These are phyloP conservation scores for Hyphodiscus sp. DNA, from an alignment of 2,329 filamentous ascomycete genomes.

Conservation along the genomic window DNA sequence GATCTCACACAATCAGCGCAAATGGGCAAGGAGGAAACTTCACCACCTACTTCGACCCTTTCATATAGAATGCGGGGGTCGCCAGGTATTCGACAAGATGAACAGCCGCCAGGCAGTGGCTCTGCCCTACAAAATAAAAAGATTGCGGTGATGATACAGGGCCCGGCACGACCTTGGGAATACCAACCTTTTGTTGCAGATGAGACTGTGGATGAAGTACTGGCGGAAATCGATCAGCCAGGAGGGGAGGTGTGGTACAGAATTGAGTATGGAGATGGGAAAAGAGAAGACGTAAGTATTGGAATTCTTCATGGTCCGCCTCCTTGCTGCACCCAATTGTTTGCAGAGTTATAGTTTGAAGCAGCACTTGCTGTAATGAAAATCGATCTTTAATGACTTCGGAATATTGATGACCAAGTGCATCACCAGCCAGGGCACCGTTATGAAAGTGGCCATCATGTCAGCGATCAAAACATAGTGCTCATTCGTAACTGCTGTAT, in stretches of 20 bases:
- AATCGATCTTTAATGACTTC: too few species aligned
- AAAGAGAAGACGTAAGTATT: conserved; percentile 27
- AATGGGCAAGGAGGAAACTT: conserved; percentile 5
- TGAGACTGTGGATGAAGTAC: conserved; percentile 26
- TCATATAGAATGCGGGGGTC: conserved; percentile 22
- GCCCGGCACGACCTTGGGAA: conserved; percentile 24
- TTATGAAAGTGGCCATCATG: too few species aligned
- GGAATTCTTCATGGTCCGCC: neutral
- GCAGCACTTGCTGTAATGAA: neutral
- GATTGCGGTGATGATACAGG: conserved; percentile 22
- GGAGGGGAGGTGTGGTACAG: conserved; percentile 21
- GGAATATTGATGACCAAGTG: neutral
- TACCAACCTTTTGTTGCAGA: conserved; percentile 23
- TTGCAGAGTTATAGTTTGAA: neutral
- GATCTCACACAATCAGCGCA: conserved; percentile 12
- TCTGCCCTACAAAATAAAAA: conserved; percentile 6
- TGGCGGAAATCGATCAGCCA: conserved; percentile 18
- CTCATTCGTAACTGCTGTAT: too few species aligned
- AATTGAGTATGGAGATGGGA: conserved; percentile 30
- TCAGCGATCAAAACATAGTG: too few species aligned
- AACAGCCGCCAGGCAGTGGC: neutral
- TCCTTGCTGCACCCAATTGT: neutral
- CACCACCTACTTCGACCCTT: conserved; percentile 15
- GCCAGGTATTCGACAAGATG: conserved; percentile 4
- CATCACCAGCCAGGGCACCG: too few species aligned